Conservation (phyloP, 768 basidiomycete genomes). For the Tricholoma flavovirens region DNA sequence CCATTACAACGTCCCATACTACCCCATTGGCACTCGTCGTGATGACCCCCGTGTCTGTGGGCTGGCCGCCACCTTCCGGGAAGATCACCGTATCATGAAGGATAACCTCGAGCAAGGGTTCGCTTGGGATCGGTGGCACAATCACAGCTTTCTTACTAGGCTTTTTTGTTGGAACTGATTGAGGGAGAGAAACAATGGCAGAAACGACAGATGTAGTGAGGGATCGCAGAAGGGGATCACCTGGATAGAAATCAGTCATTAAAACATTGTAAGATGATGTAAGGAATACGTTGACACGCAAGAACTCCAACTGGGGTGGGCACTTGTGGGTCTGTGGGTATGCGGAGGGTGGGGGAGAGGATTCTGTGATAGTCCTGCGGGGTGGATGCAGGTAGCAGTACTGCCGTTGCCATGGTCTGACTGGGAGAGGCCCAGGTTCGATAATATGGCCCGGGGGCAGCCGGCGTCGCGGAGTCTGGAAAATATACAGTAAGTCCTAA, state of each 20-base stretch:
- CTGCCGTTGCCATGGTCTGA: conserved; percentile 29
- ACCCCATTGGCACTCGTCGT: conserved; percentile 38
- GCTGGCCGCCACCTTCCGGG: conserved; percentile 80
- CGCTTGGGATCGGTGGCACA: conserved; percentile 35
- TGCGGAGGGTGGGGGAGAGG: conserved; percentile 47
- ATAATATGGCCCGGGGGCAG: too few relatives aligned
- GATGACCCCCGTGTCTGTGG: conserved; percentile 64
- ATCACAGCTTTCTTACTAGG: conserved; percentile 52
- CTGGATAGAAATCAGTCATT: conserved; percentile 28
- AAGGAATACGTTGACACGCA: conserved; percentile 63
- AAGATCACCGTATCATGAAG: conserved; percentile 77
- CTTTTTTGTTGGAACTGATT: conserved; percentile 36
- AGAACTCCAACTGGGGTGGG: conserved; percentile 72
- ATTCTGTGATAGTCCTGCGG: conserved; percentile 62
- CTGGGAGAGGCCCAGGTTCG: too few relatives aligned
- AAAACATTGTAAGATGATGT: not conserved
- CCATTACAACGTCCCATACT: conserved; percentile 56
- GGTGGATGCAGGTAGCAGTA: conserved; percentile 38
- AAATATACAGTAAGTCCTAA: too few relatives aligned
- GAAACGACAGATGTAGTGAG: conserved; percentile 54
- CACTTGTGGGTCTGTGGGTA: conserved; percentile 44
- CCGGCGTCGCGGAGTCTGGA: too few relatives aligned
- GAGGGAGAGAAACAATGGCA: conserved; percentile 40
- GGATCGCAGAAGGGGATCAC: conserved; percentile 61
- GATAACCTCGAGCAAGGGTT: conserved; percentile 56